phyloP scores from a whole-genome alignment of 345 rosid species.

The Eucalyptus leucophloia region DNA sequence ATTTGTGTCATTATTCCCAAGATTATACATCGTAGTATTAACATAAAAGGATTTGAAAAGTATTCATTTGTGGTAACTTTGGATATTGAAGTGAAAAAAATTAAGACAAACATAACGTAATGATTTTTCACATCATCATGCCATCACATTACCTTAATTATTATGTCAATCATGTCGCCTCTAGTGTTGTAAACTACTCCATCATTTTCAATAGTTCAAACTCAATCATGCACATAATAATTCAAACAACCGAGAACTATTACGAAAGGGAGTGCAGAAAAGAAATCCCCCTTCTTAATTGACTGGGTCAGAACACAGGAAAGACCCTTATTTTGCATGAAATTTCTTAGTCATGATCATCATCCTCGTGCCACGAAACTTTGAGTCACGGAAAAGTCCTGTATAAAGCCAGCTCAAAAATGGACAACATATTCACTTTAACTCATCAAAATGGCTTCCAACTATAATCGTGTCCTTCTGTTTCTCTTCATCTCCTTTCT shows the following conservation, averaged over 20 bases:
- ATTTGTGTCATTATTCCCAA: fast-evolving
- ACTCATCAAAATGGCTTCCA: neutral
- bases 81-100: no score
- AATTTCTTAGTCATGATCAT: neutral
- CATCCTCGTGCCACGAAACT: neutral
- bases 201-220: no score
- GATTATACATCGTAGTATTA: no score
- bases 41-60: fast-evolving
- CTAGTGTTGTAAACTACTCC: no score
- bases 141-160: no score
- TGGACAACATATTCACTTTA: neutral
- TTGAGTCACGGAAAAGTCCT: neutral
- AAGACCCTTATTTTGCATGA: neutral
- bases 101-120: no score
- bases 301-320: neutral
- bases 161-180: no score
- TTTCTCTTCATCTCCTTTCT: neutral
- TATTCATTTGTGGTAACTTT: no score
- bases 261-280: neutral
- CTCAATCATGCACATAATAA: no score
- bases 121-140: no score
- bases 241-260: no score
- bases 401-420: neutral
- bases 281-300: neutral
- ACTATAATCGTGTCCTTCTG: neutral